Percentiles rank a stretch among this genome's conserved stretches.
These are phyloP conservation scores for Limonium bicolor DNA, from an alignment of 148 eudicot genomes.

Conservation along the genomic window DNA sequence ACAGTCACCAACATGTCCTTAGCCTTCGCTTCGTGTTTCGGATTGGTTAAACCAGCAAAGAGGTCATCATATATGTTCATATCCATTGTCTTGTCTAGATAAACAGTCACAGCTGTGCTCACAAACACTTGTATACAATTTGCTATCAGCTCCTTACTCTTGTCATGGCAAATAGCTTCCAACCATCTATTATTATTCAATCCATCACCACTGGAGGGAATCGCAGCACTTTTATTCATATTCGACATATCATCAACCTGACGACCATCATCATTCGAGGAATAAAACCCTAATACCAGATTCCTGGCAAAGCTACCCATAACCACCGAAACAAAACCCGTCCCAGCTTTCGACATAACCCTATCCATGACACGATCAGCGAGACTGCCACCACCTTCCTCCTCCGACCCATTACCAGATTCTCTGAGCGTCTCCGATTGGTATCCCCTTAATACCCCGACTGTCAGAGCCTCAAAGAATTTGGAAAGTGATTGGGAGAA, in stretches of 20 bases:
- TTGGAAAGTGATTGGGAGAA: constrained; percentile 25
- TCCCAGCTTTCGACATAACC: constrained; percentile 51
- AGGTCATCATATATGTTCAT: constrained; percentile 68
- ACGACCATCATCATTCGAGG: constrained; percentile 7
- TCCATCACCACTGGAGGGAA: not conserved
- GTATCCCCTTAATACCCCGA: constrained; percentile 45
- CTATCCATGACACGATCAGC: constrained; percentile 48
- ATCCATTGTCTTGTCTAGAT: constrained; percentile 65
- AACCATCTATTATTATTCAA: constrained; percentile 27
- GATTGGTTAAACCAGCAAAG: constrained; percentile 74
- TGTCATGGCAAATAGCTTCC: constrained; percentile 33
- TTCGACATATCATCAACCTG: constrained; percentile 1
- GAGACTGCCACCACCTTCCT: constrained; percentile 14
- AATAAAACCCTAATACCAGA: constrained; percentile 43
- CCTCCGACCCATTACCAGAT: constrained; percentile 6
- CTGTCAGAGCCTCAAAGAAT: constrained; percentile 39
- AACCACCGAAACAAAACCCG: constrained; percentile 71
- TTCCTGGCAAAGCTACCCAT: constrained; percentile 76
- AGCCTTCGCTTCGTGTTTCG: constrained; percentile 55
- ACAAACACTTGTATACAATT: constrained; percentile 49
- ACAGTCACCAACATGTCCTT: constrained; percentile 45
- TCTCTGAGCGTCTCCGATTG: constrained; percentile 9
- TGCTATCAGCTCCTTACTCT: constrained; percentile 30
- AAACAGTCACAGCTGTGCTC: constrained; percentile 58
- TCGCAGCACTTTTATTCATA: not conserved